Base-by-base conservation (phyloP, 495 filamentous ascomycete genomes). In the Acidiella bohemica region DNA sequence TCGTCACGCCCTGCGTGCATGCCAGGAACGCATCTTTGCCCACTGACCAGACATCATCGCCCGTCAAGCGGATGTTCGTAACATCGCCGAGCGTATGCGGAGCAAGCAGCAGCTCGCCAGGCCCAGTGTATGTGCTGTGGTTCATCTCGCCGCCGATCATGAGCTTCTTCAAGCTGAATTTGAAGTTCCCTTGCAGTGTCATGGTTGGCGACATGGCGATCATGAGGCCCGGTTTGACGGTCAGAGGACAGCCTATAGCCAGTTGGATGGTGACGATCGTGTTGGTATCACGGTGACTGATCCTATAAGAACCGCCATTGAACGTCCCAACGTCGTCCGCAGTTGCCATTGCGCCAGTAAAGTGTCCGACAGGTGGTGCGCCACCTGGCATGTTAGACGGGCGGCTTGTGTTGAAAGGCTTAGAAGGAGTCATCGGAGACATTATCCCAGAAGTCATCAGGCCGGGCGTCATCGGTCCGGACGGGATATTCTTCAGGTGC, bases 181-280 rank as follows among this genome's bases (percentile, higher is more conserved):
- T 81, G 41, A 90, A 58, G 16, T 64, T 63, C 44, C 90, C 90
- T 59, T 81, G 80, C 30, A 96, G 68, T 0, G 80, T 82, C 26
- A 96, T 71, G 2, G 78, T 80, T 5, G 84, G 78, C 8, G 84
- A 84, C 92, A 96, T 97, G 36, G 83, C 82, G 46, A 97, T 83
- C 85, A 97, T 93, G 30, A 72, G 70, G 28, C 84, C 85, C 28
- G 90, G 86, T 50, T 81, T 87, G 0, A 76, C 83, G 12, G 67
- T 67, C 31, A 97, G 52, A 0, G 90, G 88, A 53, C 82, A 92
- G 4, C 86, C 88, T 53, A 88, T 76, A 2, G 90, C 88, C 11
- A 97, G 58, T 54, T 94, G 87, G 2, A 97, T 41, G 0, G 92
- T 97, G 32, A 95, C 51, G 28, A 96, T 72, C 0, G 84, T 84